These are phyloP conservation scores for Paramyrothecium sp. DNA, from an alignment of 2,329 filamentous ascomycete genomes.

Conservation along the genomic window DNA sequence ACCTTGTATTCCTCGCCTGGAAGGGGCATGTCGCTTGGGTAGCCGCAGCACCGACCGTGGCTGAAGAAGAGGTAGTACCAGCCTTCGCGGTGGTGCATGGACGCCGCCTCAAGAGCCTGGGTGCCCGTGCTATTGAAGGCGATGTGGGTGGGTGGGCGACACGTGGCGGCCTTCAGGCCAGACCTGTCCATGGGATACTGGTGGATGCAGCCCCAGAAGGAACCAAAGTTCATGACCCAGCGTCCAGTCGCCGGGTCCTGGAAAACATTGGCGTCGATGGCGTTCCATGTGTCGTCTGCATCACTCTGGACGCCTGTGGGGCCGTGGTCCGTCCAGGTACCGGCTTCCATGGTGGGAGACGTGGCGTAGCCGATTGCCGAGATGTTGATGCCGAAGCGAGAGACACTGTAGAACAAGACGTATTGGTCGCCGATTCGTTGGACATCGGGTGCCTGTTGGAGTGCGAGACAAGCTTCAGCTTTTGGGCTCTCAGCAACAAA, in stretches of 20 bases:
- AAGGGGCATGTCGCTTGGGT: constrained; percentile 48
- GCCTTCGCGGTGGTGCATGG: constrained; percentile 50
- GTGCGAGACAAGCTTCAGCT: neutral
- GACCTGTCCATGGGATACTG: constrained; percentile 48
- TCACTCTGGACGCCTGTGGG: constrained; percentile 48
- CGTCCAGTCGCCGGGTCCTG: constrained; percentile 24
- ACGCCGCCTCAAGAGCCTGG: constrained; percentile 56
- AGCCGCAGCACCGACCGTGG: constrained; percentile 61
- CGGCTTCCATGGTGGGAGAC: constrained; percentile 45
- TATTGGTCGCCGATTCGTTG: constrained; percentile 53
- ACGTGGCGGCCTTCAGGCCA: constrained; percentile 21
- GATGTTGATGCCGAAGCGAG: constrained; percentile 57
- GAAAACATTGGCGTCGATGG: constrained; percentile 59
- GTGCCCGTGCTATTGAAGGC: constrained; percentile 47
- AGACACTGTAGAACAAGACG: constrained; percentile 66
- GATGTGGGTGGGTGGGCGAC: constrained; percentile 37
- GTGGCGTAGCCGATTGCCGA: constrained; percentile 59
- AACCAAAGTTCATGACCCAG: constrained; percentile 61
- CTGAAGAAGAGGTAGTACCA: constrained; percentile 68
- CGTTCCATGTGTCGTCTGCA: constrained; percentile 48
- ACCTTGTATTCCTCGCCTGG: constrained; percentile 64
- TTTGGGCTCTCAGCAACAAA: neutral
- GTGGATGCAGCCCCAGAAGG: constrained; percentile 67
- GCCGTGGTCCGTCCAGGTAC: constrained; percentile 60
- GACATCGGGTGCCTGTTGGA: constrained; percentile 10